These are phyloP conservation scores for Cutaneotrichosporon mucoides DNA, from an alignment of 1,284 basidiomycete species.

Conservation along the genomic window DNA sequence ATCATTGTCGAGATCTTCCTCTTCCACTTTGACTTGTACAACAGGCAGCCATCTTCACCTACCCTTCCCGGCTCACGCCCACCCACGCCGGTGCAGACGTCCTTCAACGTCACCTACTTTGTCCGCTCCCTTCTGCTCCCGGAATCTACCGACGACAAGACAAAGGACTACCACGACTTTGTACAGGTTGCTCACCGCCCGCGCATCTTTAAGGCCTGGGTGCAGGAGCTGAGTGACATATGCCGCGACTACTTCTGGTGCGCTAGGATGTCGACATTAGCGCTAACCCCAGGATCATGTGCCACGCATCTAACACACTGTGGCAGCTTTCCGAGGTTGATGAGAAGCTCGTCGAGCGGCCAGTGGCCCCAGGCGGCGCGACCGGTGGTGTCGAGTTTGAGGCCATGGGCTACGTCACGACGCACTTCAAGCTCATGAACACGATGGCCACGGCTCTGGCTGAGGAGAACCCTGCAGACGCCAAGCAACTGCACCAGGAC, in stretches of 20 bases:
- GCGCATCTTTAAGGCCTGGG: slow-evolving; percentile 83
- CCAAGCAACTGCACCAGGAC: slow-evolving; percentile 73
- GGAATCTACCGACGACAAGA: slow-evolving; percentile 37
- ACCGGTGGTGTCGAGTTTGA: slow-evolving; percentile 98
- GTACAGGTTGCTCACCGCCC: slow-evolving; percentile 77
- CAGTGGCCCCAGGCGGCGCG: slow-evolving; percentile 93
- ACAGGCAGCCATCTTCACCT: background rate
- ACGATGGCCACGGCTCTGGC: slow-evolving; percentile 62
- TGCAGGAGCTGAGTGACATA: slow-evolving; percentile 81
- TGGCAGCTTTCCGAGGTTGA: slow-evolving; percentile 81
- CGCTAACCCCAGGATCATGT: slow-evolving; percentile 66
- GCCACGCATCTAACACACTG: slow-evolving; percentile 86
- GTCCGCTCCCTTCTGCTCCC: slow-evolving; percentile 44
- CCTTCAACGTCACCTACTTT: slow-evolving; percentile 24
- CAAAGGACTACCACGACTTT: slow-evolving; percentile 65
- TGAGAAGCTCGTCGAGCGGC: slow-evolving; percentile 76
- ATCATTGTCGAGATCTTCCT: slow-evolving; percentile 82
- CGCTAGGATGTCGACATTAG: slow-evolving; percentile 3
- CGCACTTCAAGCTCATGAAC: slow-evolving; percentile 78
- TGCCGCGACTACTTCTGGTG: slow-evolving; percentile 92
- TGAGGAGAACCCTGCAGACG: slow-evolving; percentile 60
- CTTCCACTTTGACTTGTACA: slow-evolving; percentile 76
- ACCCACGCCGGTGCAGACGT: background rate
- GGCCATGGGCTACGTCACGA: slow-evolving; percentile 88
- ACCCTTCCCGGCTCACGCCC: background rate